Base-by-base conservation (phyloP, 73 alveolate genomes). In the Paramecium tetraurelia region DNA sequence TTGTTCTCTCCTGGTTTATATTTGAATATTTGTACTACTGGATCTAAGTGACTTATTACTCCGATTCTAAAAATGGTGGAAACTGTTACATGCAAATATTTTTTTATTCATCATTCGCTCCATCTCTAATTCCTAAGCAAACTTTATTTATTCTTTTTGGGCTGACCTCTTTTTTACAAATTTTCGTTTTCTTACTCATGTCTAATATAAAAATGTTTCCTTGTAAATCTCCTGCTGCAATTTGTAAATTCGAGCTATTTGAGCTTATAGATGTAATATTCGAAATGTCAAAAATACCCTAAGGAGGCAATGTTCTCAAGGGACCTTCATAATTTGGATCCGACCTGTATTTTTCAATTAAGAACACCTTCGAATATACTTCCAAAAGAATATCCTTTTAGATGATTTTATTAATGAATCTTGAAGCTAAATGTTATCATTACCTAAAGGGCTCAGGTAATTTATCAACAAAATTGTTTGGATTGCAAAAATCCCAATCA, bases 261-360 rank as follows among this genome's bases (percentile, higher is more conserved):
- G 36, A 21, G 46, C 94, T 89, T 38, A 31, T 41, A 18, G 85
- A 35, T 5, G 90, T 44, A 12, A 89, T 89, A 59, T 68, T 83
- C 40, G 80, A 63, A 14, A 89, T 29, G n/a, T 89, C 94, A 44
- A 89, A 89, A 18, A 77, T 71, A 7, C 94, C 94, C 35, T 89
- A 72, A 27, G 94, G 94, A 44, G 94, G 94, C 57, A 89, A 29
- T 1, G 86, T 35, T 85, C 83, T 58, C n/a, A 85, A 89, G 18
- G 80, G 50, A 22, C 94, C 94, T 58, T 89, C 94, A 89, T 89
- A 89, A 22, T 89, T 89, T 44, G 94, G 94, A 72, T 89, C 94
- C 1, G 92, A 70, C 72, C 87, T 89, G 43, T 89, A 71, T 33
- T 89, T 89, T 24, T 89, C 94, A 33, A 89, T 89, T 72, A 58